phyloP scores from a whole-genome alignment of 805 yeast species.

The Wickerhamiella sorbophila region DNA sequence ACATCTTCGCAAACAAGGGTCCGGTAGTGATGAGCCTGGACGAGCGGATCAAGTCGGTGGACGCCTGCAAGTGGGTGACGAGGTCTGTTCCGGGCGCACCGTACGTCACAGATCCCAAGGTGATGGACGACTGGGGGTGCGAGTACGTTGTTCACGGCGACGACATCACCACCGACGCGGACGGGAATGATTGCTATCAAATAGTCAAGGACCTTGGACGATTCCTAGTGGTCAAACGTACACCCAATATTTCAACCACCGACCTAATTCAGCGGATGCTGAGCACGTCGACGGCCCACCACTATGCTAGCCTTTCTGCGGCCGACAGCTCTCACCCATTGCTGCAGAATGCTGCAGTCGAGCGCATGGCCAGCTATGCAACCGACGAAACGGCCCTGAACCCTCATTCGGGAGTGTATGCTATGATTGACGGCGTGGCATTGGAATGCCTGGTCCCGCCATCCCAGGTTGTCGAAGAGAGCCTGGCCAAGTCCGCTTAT shows the following conservation, averaged over 20 bases:
- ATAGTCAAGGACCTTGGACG: conserved; percentile 71
- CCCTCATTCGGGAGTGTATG: conserved; percentile 17
- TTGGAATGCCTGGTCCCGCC: conserved; percentile 9
- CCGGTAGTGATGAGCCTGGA: conserved; percentile 79
- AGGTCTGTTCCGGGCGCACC: conserved; percentile 66
- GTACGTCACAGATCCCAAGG: conserved; percentile 75
- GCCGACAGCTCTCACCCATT: conserved; percentile 10
- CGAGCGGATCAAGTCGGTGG: conserved; percentile 75
- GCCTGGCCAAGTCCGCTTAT: conserved; percentile 21
- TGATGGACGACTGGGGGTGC: conserved; percentile 64
- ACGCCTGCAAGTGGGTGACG: conserved; percentile 83
- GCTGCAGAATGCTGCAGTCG: conserved; percentile 6
- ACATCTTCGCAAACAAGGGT: conserved; percentile 70
- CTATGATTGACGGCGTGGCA: conserved; percentile 2
- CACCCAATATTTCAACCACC: conserved; percentile 89
- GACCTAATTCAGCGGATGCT: conserved; percentile 87
- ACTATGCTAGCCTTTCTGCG: conserved; percentile 27
- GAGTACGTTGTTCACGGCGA: conserved; percentile 96
- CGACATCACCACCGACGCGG: conserved; percentile 91
- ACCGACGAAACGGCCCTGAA: conserved; percentile 12
- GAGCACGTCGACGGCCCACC: conserved; percentile 44
- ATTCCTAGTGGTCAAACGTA: conserved; percentile 81
- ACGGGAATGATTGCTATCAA: conserved; percentile 88
- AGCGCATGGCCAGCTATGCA: conserved; percentile 15
- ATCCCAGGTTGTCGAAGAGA: conserved; percentile 2